Evolutionary conservation across 495 filamentous ascomycete genomes (phyloP), one percentile per base, ranked within the genome.

Genomic region (Aspergillus bridgeri): DNA sequence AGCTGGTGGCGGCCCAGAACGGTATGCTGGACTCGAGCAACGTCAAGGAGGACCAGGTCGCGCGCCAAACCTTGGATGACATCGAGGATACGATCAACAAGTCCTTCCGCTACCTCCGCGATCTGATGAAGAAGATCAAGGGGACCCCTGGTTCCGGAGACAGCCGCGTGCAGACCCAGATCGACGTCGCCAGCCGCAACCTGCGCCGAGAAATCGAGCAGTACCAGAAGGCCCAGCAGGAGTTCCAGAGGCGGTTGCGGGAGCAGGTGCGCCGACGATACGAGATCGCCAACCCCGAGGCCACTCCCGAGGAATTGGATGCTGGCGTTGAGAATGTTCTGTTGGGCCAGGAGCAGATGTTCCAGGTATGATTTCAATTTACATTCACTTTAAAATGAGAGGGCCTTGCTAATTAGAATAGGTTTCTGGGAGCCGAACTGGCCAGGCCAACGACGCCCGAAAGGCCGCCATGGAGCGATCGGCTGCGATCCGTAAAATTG

Each of bases 401-500:
- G 56, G 46, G 42, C n/a, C n/a, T 73, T 74, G 51, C 48, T 38
- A n/a, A 50, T 42, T 19, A 44, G 54, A 42, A 56, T 76, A 90
- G 69, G 72, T 87, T 45, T 69, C 76, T 54, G 82, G 89, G 64
- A 86, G 88, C 67, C 89, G 94, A 52, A 82, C 85, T 45, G 88
- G 89, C 45, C 86, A 95, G 75, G 89, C 91, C 19, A 87, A 89
- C 63, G 82, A 86, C 46, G 88, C 87, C 51, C 79, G 92, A 54
- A 81, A 83, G 56, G 88, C 87, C 43, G 91, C 95, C 51, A 75
- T 89, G 70, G 84, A 87, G 63, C 89, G 94, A 60, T 93, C 96
- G 73, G 85, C 86, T 47, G 92, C 89, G 17, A 90, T 98, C 68
- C 86, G 91, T 68, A 89, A 92, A 76, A 96, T 98, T 63, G 91